A percentile compares a stretch with the other conserved stretches of the same genome.
Conservation (phyloP, 768 basidiomycete species). For the Termitomyces sp. region DNA sequence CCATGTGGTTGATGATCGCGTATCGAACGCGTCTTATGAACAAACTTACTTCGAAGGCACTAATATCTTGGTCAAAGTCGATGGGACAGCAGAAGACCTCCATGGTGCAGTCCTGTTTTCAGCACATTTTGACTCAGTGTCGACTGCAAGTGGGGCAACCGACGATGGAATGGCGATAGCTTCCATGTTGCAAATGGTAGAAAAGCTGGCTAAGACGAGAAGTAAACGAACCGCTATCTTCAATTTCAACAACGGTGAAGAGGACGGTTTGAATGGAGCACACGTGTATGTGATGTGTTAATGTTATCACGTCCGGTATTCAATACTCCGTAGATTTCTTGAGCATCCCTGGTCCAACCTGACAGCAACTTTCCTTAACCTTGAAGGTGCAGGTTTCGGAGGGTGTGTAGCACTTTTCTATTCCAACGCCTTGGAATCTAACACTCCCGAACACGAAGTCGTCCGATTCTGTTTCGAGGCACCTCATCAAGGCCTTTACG, state of each 20-base stretch:
- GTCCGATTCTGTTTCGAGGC: slow-evolving; percentile 72
- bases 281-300: slow-evolving; percentile 39
- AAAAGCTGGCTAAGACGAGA: slow-evolving; percentile 33
- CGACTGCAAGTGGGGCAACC: slow-evolving; percentile 69
- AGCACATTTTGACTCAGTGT: slow-evolving; percentile 81
- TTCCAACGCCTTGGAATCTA: background rate
- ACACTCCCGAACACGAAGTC: slow-evolving; percentile 33
- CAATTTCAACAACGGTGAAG: slow-evolving; percentile 86
- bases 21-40: slow-evolving; percentile 15
- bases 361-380: slow-evolving; percentile 67
- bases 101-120: slow-evolving; percentile 62
- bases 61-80: slow-evolving; percentile 64
- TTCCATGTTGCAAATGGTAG: slow-evolving; percentile 36
- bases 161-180: slow-evolving; percentile 43
- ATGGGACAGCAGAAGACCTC: slow-evolving; percentile 40
- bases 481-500: slow-evolving; percentile 56
- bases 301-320: background rate
- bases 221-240: slow-evolving; percentile 59
- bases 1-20: slow-evolving; percentile 46
- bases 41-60: slow-evolving; percentile 63
- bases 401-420: slow-evolving; percentile 41
- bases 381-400: slow-evolving; percentile 79
- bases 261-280: slow-evolving; percentile 72
- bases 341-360: slow-evolving; percentile 73
- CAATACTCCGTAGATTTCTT: slow-evolving; percentile 45